A percentile compares a stretch with the other conserved stretches of the same genome.
phyloP scores from a whole-genome alignment of 2,329 filamentous ascomycete species.

The Aspergillus fischeri region DNA sequence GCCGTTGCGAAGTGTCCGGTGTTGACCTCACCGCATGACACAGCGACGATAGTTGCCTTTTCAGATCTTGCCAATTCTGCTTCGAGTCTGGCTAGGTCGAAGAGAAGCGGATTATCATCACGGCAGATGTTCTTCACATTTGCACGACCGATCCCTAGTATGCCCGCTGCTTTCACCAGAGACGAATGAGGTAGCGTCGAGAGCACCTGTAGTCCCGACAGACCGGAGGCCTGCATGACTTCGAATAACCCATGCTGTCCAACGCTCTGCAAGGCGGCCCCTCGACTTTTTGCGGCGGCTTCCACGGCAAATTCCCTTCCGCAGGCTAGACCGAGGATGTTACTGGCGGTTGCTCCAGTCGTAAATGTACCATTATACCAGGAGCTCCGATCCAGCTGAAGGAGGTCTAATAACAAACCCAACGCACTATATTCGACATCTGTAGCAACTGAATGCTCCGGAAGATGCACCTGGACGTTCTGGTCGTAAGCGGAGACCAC shows the following conservation, averaged over 20 bases:
- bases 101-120: conserved; percentile 56
- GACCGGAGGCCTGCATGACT: conserved; percentile 60
- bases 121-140: conserved; percentile 59
- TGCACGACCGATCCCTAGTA: conserved; percentile 71
- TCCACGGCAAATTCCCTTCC: conserved; percentile 59
- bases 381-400: conserved; percentile 52
- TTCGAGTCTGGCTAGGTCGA: conserved; percentile 66
- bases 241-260: conserved; percentile 66
- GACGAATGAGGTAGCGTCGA: conserved; percentile 83
- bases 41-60: conserved; percentile 67
- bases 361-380: conserved; percentile 78
- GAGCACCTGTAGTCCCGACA: conserved; percentile 69
- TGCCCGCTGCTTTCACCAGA: conserved; percentile 73
- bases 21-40: conserved; percentile 90
- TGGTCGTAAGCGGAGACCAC: conserved; percentile 78
- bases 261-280: conserved; percentile 44
- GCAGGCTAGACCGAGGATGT: conserved; percentile 62
- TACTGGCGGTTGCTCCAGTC: conserved; percentile 65
- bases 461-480: conserved; percentile 78
- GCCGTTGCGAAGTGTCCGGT: conserved; percentile 73
- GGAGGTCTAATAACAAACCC: conserved; percentile 62
- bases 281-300: conserved; percentile 39
- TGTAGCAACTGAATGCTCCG: conserved; percentile 69
- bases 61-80: conserved; percentile 50
- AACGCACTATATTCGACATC: conserved; percentile 71